Evolutionary conservation across 108 stramenopile genomes (phyloP).

Genomic region (Cyclotella atomus): DNA sequence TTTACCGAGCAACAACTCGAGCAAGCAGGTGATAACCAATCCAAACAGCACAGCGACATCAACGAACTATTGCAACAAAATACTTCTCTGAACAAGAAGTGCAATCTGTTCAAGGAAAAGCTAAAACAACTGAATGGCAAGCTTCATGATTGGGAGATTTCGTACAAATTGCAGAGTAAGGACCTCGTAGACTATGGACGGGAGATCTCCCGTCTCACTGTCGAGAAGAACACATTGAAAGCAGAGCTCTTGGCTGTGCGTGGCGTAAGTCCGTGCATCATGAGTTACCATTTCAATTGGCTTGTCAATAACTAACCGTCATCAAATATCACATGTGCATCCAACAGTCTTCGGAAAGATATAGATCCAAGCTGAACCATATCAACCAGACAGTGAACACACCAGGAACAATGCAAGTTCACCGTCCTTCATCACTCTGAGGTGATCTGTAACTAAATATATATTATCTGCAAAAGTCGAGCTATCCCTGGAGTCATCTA

Average conservation of each 20-base stretch:
- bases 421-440: too few species aligned
- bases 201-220: constrained; percentile 8
- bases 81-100: constrained; percentile 26
- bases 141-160: constrained; percentile 28
- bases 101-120: constrained; percentile 25
- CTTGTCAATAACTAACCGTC: background rate
- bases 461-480: too few species aligned
- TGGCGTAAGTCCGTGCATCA: constrained; percentile 5
- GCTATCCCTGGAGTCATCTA: too few species aligned
- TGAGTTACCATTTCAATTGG: background rate
- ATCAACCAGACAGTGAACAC: too few species aligned
- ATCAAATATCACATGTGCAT: too few species aligned
- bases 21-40: constrained; percentile 4
- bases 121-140: constrained; percentile 25
- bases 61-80: constrained; percentile 17
- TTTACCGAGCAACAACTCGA: background rate
- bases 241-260: constrained; percentile 7
- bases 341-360: constrained; percentile 9
- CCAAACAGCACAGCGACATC: constrained; percentile 14
- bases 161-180: constrained; percentile 25
- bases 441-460: too few species aligned
- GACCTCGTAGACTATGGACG: constrained; percentile 26
- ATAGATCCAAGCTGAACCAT: constrained; percentile 3
- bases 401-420: too few species aligned
- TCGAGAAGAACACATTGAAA: constrained; percentile 4